Evolutionary conservation across 2,329 filamentous ascomycete species (phyloP), one percentile per base, ranked within the genome.

Genomic region (Aspergillus sp.): DNA sequence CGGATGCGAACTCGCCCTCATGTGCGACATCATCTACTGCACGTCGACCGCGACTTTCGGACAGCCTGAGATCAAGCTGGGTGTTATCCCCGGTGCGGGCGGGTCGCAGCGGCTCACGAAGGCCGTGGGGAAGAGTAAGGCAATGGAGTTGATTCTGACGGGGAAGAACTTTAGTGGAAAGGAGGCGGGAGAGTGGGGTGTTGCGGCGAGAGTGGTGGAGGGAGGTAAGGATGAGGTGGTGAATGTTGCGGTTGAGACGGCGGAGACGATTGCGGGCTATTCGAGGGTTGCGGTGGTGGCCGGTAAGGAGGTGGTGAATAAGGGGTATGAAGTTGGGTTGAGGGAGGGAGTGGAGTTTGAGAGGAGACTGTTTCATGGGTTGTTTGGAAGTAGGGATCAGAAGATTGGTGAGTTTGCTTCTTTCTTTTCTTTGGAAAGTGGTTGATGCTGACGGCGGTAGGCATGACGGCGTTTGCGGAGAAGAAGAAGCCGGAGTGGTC

Each of bases 221-320:
- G 78, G 78, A 11, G 90, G 84, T 5, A 87, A 94, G 66, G 90
- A 96, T 66, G 89, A 90, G 73, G 83, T 96, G 71, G 88, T 98
- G 73, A 88, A 92, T 70, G 91, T 87, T 58, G 88, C 92, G 2
- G 76, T 96, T 62, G 86, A 88, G 73, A 94, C 92, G 17, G 95
- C 95, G 2, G 91, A 90, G 82, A 93, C 87, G 55, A 97, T 99
- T 79, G 93, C 95, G 0, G 81, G 90, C 1, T 92, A 95, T 78
- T 93, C 90, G 55, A 87, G 84, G 73, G 89, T 99, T n/a, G 90
- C 94, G 1, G 87, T 96, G 60, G 88, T 92, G 80, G 95, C 90
- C 10, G 89, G 86, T 59, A 99, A 99, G 84, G 95, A 99, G 83
- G 94, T 95, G n/a, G 94, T 99, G 58, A 96, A 98, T 77, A 98